Evolutionary conservation across 352 stramenopile genomes (phyloP).

Genomic region (Pythium aquatile): DNA sequence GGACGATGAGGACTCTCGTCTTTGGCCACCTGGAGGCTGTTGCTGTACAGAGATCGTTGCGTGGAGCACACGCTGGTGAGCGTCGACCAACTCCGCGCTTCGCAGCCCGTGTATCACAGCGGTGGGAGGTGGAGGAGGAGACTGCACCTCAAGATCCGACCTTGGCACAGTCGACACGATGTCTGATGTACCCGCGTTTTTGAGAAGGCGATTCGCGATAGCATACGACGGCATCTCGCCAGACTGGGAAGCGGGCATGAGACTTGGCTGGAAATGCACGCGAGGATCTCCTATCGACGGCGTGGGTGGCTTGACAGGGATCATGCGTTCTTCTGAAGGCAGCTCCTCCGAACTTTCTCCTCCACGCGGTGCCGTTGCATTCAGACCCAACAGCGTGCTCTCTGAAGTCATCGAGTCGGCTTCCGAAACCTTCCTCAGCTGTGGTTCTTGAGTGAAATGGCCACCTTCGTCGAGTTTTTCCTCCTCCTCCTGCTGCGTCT

Average conservation of each 20-base stretch:
- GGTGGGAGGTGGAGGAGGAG: constrained; percentile 11
- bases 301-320: constrained; percentile 14
- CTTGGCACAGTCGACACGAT: background rate
- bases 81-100: constrained; percentile 27
- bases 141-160: background rate
- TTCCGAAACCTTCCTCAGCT: background rate
- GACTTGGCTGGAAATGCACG: background rate
- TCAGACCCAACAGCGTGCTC: background rate
- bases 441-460: background rate
- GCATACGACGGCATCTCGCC: constrained; percentile 8
- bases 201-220: constrained; percentile 16
- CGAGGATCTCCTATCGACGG: constrained; percentile 9
- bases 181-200: constrained; percentile 13
- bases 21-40: background rate
- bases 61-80: constrained; percentile 22
- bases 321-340: constrained; percentile 23
- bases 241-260: background rate
- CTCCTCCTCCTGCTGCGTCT: background rate
- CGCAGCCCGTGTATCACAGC: constrained; percentile 17
- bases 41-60: constrained; percentile 1
- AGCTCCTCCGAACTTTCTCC: constrained; percentile 18
- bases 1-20: background rate
- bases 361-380: background rate
- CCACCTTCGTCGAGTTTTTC: background rate
- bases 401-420: background rate